phyloP scores from a whole-genome alignment of 2,329 filamentous ascomycete genomes.

The Sporothrix inflata region DNA sequence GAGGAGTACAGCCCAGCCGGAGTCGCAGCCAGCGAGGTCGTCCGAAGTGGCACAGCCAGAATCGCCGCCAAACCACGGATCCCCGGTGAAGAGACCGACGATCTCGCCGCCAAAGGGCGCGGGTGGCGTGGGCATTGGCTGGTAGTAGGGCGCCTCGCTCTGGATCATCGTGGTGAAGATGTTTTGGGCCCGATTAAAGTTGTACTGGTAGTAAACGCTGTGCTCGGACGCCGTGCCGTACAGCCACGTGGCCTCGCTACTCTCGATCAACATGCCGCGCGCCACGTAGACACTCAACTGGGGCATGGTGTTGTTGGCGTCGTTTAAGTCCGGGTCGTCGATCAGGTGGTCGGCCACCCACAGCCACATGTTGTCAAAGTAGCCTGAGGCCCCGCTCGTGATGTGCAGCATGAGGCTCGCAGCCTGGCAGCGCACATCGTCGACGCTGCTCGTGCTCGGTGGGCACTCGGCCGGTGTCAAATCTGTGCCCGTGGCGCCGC shows the following conservation, averaged over 20 bases:
- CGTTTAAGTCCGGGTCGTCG: neutral
- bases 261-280: constrained; percentile 44
- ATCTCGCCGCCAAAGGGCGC: constrained; percentile 30
- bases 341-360: constrained; percentile 66
- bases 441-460: constrained; percentile 56
- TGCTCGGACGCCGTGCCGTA: constrained; percentile 56
- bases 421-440: constrained; percentile 43
- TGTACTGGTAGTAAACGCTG: constrained; percentile 56
- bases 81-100: neutral
- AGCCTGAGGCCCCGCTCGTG: constrained; percentile 50
- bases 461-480: constrained; percentile 65
- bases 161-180: constrained; percentile 65
- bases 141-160: constrained; percentile 67
- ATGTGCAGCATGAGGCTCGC: constrained; percentile 48
- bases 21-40: constrained; percentile 34
- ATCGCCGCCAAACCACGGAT: constrained; percentile 31
- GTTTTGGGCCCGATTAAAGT: constrained; percentile 51
- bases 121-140: constrained; percentile 48
- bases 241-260: constrained; percentile 38
- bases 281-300: neutral
- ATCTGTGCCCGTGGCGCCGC: constrained; percentile 64
- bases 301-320: neutral
- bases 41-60: neutral
- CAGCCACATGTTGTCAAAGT: constrained; percentile 54
- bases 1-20: constrained; percentile 37